Base-by-base conservation (phyloP, 352 stramenopile genomes). In the Phytopythium kandeliae region DNA sequence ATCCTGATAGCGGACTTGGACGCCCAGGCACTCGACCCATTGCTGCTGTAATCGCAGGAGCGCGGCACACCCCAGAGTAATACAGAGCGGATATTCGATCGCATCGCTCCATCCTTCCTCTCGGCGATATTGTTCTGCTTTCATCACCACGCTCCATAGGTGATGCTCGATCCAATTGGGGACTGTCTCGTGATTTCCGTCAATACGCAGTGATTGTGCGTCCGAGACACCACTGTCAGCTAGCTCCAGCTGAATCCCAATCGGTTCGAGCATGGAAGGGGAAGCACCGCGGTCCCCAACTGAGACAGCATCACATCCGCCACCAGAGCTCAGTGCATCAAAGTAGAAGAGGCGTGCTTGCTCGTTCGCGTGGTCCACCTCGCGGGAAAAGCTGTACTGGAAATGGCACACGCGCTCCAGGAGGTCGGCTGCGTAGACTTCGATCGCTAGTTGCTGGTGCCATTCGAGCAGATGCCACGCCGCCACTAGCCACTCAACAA, bases 341-440 rank as follows among this genome's bases (percentile, higher is more conserved):
- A 73, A 75, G 51, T 74, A 77, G 11, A 59, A 56, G 22, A 57
- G 51, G n/a, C 53, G 48, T 1, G 55, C 48, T 41, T 62, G 57
- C 17, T 77, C 57, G 24, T 41, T 49, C 9, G 56, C 44, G 26
- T 25, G 9, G 12, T 66, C 49, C 2, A 68, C 35, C 38, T 72
- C 28, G 28, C 28, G 24, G 3, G 65, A 66, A 37, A 85, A 83
- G 15, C 49, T 44, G 37, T 66, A 62, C 38, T 85, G 71, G 42
- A 81, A 80, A 1, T 51, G 16, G 42, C 74, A 65, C 1, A 85
- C 54, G 3, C 58, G 54, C 17, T 83, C 71, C 1, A 85, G 61
- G 31, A 80, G 42, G 9, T 56, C 51, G 4, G 66, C 52, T 37
- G 81, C 71, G 56, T 83, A 83, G 11, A 83, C 60, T 8, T 51